Evolutionary conservation across 768 basidiomycete species (phyloP).

Genomic region (Boletus barrowsii): DNA sequence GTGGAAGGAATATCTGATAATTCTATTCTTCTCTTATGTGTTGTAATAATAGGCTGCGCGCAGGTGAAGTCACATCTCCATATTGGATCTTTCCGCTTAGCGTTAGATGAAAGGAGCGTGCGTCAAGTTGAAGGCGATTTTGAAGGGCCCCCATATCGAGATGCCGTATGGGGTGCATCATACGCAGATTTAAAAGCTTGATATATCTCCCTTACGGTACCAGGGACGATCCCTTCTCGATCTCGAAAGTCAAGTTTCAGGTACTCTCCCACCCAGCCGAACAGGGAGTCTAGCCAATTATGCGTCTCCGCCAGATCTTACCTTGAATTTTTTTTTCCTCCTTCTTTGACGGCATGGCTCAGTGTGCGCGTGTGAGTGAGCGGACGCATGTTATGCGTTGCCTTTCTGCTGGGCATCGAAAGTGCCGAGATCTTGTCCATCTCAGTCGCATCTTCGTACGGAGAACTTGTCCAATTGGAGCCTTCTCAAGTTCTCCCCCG

Average conservation of each 20-base stretch:
- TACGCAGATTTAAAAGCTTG: constrained; percentile 33
- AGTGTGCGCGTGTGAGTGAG: constrained; percentile 16
- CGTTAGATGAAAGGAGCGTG: constrained; percentile 36
- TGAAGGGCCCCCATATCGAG: constrained; percentile 28
- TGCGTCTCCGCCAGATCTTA: constrained; percentile 21
- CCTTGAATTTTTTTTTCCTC: constrained; percentile 12
- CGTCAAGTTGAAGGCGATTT: constrained; percentile 22
- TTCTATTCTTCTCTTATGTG: constrained; percentile 10
- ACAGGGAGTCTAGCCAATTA: constrained; percentile 27
- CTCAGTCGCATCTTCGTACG: constrained; percentile 19
- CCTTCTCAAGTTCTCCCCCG: constrained; percentile 26
- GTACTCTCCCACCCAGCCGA: constrained; percentile 32
- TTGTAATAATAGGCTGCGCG: constrained; percentile 22
- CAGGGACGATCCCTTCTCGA: constrained; percentile 38
- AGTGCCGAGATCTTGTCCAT: constrained; percentile 22
- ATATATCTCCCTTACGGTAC: constrained; percentile 34
- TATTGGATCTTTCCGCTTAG: constrained; percentile 34
- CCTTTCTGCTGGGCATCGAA: constrained; percentile 12
- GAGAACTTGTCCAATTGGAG: constrained; percentile 23
- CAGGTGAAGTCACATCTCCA: constrained; percentile 30
- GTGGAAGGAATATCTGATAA: constrained; percentile 8
- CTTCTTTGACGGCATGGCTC: constrained; percentile 23
- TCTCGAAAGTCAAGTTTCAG: constrained; percentile 36
- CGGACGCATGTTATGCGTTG: constrained; percentile 12
- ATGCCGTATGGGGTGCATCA: constrained; percentile 35